phyloP scores from a whole-genome alignment of 495 filamentous ascomycete species.

The Apiosordaria backusii region DNA sequence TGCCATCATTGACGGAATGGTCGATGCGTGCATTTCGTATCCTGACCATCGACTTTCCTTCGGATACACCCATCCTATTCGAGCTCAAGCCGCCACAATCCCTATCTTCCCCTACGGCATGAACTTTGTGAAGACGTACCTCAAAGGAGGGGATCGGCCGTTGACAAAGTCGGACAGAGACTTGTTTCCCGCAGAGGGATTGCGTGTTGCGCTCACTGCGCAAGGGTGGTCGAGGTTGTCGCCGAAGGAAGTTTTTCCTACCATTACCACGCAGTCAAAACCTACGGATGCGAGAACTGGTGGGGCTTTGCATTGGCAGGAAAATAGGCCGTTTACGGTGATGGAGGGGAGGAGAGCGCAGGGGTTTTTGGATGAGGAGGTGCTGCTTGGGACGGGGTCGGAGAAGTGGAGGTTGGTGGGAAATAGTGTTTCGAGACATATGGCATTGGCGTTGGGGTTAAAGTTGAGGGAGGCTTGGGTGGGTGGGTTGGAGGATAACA shows the following conservation, averaged over 20 bases:
- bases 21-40: conserved; percentile 50
- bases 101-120: conserved; percentile 44
- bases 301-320: conserved; percentile 55
- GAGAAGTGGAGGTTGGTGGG: conserved; percentile 62
- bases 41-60: conserved; percentile 60
- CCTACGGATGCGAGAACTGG: conserved; percentile 50
- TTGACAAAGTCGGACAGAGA: conserved; percentile 38
- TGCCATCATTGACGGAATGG: conserved; percentile 50
- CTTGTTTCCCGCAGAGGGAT: conserved; percentile 25
- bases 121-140: conserved; percentile 45
- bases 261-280: conserved; percentile 48
- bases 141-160: conserved; percentile 33
- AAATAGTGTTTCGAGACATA: conserved; percentile 65
- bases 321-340: conserved; percentile 54
- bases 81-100: conserved; percentile 38
- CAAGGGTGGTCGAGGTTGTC: conserved; percentile 51
- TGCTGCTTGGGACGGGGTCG: conserved; percentile 52
- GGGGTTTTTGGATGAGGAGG: conserved; percentile 62
- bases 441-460: conserved; percentile 60
- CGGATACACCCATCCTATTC: conserved; percentile 28
- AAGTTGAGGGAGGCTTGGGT: conserved; percentile 57
- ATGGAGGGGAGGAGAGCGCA: conserved; percentile 64
- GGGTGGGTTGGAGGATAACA: conserved; percentile 31
- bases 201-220: conserved; percentile 20
- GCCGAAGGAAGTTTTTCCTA: conserved; percentile 51